Conservation (phyloP, 495 filamentous ascomycete genomes). For the Xeromyces bisporus region DNA sequence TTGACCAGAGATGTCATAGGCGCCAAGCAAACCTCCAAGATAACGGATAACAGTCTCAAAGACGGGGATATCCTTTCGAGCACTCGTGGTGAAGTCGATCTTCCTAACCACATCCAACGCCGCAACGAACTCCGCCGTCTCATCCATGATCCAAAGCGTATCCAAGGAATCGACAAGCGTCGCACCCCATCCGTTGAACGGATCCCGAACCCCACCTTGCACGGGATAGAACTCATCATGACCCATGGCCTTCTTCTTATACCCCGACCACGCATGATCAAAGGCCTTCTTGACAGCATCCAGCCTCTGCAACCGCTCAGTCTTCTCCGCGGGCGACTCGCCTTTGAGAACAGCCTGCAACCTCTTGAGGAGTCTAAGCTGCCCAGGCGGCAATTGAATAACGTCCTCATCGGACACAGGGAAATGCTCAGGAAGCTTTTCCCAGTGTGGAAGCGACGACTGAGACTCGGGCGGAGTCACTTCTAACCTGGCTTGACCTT, state of each 20-base stretch:
- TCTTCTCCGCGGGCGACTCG: conserved; percentile 43
- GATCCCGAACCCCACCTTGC: conserved; percentile 41
- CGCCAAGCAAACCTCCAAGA: conserved; percentile 63
- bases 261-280: conserved; percentile 56
- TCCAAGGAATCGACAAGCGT: conserved; percentile 89
- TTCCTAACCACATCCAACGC: conserved; percentile 57
- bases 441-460: conserved; percentile 43
- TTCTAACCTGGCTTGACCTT: conserved; percentile 27
- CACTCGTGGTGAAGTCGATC: conserved; percentile 78
- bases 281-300: conserved; percentile 51
- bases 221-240: conserved; percentile 65
- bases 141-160: conserved; percentile 89
- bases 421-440: conserved; percentile 52
- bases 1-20: conserved; percentile 62
- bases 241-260: conserved; percentile 56
- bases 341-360: conserved; percentile 57
- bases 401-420: conserved; percentile 50
- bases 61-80: conserved; percentile 48
- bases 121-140: conserved; percentile 79
- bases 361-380: conserved; percentile 48
- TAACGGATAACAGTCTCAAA: conserved; percentile 85
- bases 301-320: conserved; percentile 44
- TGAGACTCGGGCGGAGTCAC: conserved; percentile 20
- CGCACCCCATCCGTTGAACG: conserved; percentile 90
- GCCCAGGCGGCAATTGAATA: conserved; percentile 58